These are phyloP conservation scores for Ananas comosus DNA, from an alignment of 176 grass and related monocot genomes.

Conservation along the genomic window DNA sequence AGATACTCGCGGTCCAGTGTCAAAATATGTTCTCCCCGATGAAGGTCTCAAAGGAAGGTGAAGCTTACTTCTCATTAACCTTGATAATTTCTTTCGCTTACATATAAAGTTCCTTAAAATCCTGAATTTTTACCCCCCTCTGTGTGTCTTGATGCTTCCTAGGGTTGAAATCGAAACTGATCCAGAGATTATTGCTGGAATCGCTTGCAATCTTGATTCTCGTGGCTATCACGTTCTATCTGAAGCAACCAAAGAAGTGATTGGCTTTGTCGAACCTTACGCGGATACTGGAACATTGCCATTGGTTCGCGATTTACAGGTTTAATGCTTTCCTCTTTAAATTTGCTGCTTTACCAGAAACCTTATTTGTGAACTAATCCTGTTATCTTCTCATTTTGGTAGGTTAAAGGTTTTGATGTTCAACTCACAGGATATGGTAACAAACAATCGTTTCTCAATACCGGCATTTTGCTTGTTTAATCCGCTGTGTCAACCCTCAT, in stretches of 20 bases:
- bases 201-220: conserved; percentile 82
- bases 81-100: neutral
- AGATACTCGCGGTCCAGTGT: conserved; percentile 71
- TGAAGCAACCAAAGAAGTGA: conserved; percentile 81
- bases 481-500: no score
- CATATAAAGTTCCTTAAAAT: neutral
- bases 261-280: conserved; percentile 74
- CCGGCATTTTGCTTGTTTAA: no score
- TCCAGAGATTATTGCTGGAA: conserved; percentile 67
- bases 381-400: conserved; percentile 15
- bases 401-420: conserved; percentile 99
- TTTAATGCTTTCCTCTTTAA: conserved; percentile 11
- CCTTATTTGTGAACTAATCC: conserved; percentile 23
- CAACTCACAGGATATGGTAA: conserved; percentile 90
- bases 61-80: conserved; percentile 12
- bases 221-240: conserved; percentile 68
- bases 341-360: neutral
- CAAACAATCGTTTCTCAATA: neutral
- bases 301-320: conserved; percentile 89
- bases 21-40: conserved; percentile 93
- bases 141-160: conserved; percentile 5
- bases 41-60: conserved; percentile 89
- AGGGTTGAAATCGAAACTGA: conserved; percentile 64
- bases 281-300: conserved; percentile 88
- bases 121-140: neutral